Evolutionary conservation across 768 basidiomycete genomes (phyloP).

Genomic region (Lactarius pseudohatsudake): DNA sequence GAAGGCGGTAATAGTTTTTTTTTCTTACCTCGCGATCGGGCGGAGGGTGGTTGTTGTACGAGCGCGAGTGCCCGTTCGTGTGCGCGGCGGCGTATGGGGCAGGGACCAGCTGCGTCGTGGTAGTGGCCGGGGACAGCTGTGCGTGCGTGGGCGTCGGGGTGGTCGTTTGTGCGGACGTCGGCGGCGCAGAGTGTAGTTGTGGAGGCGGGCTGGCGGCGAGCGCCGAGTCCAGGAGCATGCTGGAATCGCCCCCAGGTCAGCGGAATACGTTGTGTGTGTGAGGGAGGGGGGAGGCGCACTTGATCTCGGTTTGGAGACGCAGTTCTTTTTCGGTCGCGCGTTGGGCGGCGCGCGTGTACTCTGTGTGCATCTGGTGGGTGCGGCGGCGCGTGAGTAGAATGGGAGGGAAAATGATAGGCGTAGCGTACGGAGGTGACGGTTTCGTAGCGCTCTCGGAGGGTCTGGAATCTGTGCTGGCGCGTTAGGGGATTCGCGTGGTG

Average conservation of each 20-base stretch:
- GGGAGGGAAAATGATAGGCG: background rate
- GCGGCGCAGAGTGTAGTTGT: background rate
- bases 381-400: background rate
- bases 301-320: constrained; percentile 27
- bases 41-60: background rate
- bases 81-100: background rate
- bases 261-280: background rate
- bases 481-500: background rate
- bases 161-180: background rate
- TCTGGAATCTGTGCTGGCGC: constrained; percentile 22
- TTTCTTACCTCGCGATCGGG: constrained; percentile 11
- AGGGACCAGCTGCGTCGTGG: background rate
- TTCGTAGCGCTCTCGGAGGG: constrained; percentile 28
- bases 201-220: constrained; percentile 4
- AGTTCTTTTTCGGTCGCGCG: constrained; percentile 27
- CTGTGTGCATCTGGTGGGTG: constrained; percentile 16
- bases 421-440: constrained; percentile 19
- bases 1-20: background rate
- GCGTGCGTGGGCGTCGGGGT: constrained; percentile 3
- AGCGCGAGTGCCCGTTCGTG: constrained; percentile 7
- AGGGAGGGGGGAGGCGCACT: constrained; percentile 5
- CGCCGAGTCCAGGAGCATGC: constrained; percentile 30
- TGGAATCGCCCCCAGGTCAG: background rate
- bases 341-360: constrained; percentile 19
- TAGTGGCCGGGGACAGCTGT: background rate